Conservation (phyloP, 371 early-diverging fungal species). For the Lichtheimia ornata region DNA sequence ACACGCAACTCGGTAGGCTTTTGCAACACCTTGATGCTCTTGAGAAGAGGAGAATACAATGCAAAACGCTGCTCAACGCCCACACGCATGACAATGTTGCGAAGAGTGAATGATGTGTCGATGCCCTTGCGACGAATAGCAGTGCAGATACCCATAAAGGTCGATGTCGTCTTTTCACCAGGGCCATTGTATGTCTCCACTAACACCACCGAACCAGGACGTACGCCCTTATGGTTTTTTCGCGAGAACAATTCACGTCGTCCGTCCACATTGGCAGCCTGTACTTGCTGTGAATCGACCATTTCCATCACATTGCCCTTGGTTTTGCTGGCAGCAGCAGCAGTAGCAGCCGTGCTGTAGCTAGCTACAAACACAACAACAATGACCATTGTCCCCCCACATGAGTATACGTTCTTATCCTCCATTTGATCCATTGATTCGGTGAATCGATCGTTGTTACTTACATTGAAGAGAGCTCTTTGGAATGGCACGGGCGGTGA, state of each 20-base stretch:
- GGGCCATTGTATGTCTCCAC: conserved; percentile 75
- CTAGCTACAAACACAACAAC: conserved; percentile 2
- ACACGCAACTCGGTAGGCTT: conserved; percentile 59
- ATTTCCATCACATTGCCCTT: conserved; percentile 69
- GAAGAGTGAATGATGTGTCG: conserved; percentile 77
- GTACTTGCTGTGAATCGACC: conserved; percentile 61
- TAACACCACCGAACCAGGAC: conserved; percentile 71
- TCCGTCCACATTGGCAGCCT: conserved; percentile 63
- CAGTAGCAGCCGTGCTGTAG: conserved; percentile 12
- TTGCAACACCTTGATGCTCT: conserved; percentile 72
- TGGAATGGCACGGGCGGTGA: conserved; percentile 2
- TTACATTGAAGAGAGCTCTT: conserved; percentile 6
- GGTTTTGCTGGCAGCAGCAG: conserved; percentile 24
- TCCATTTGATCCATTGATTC: too few species aligned
- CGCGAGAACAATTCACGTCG: conserved; percentile 61
- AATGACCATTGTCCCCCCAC: not conserved
- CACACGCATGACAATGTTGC: conserved; percentile 79
- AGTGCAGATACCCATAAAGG: conserved; percentile 80
- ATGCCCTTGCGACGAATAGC: conserved; percentile 81
- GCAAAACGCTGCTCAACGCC: conserved; percentile 83
- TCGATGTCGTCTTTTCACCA: conserved; percentile 65
- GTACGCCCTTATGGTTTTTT: conserved; percentile 53
- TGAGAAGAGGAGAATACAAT: conserved; percentile 84
- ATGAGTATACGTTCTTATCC: too few species aligned
- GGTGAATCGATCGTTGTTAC: not conserved